Evolutionary conservation across 2,329 filamentous ascomycete genomes (phyloP), one percentile per base, ranked within the genome.

Genomic region (Tolypocladium pustulatum): DNA sequence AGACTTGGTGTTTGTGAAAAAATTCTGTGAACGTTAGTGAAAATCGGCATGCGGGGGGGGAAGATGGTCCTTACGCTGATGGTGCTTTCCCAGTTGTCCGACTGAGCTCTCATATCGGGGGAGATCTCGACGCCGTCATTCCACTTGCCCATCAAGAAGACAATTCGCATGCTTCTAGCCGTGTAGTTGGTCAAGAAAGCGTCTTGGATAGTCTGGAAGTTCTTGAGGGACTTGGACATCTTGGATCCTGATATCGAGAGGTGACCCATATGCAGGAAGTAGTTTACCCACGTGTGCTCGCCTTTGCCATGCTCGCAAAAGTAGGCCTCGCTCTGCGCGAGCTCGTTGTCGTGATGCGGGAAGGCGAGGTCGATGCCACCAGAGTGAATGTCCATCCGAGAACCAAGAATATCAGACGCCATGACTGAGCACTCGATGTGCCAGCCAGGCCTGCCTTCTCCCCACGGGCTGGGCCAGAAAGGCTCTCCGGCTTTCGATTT

Each of bases 371-470:
- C 93, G 61, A 96, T 88, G 59, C 93, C 93, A 34, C 93, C 92
- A 27, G 90, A 95, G 72, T 97, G 93, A 57, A 97, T 90, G 71
- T 97, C 93, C 78, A 97, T 91, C 61, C 87, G 82, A 34, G 85
- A 80, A 6, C 92, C 92, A 1, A 97, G 77, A n/a, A 91, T 82
- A 63, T 92, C 90, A 2, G 89, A 93, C 0, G 92, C 91, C 93
- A 97, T 97, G 20, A 91, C 91, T 1, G 88, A 92, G 84, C 93
- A 97, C 76, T 97, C 92, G 67, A 97, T 97, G 69, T 97, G 93
- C 93, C 93, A 97, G 22, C 93, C 93, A 1, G 93, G 93, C 52
- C 93, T 81, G 5, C 92, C 92, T 58, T 86, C 80, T 5, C 93
- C 91, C 92, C 93, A 97, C 4, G 86, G 85, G 65, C 89, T 94